A percentile compares a stretch with the other conserved stretches of the same genome.
Conservation (phyloP, 192 early-diverging fungal genomes). For the Backusella psychrophila region DNA sequence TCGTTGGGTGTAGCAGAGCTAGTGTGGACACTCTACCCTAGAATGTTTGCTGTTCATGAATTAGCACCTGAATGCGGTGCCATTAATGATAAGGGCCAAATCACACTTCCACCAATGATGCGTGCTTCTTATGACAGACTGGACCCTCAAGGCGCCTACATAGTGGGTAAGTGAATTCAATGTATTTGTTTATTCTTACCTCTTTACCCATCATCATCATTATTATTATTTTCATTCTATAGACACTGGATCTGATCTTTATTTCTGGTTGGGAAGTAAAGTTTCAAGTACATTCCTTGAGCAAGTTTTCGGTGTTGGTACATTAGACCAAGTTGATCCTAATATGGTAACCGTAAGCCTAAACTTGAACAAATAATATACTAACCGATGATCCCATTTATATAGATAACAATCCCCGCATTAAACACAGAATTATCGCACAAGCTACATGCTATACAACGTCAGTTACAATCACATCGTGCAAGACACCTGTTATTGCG, state of each 20-base stretch:
- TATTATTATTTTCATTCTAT: background rate
- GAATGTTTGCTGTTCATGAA: slow-evolving; percentile 52
- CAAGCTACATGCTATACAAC: slow-evolving; percentile 64
- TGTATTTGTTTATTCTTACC: background rate
- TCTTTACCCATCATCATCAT: background rate
- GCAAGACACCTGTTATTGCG: slow-evolving; percentile 66
- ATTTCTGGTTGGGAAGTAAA: slow-evolving; percentile 85
- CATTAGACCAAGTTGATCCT: slow-evolving; percentile 70
- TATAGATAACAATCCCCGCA: slow-evolving; percentile 63
- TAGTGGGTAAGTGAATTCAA: slow-evolving; percentile 56
- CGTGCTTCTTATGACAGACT: slow-evolving; percentile 79
- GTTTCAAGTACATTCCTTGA: slow-evolving; percentile 57
- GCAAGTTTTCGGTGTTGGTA: slow-evolving; percentile 75
- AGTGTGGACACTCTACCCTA: slow-evolving; percentile 81
- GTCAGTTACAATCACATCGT: slow-evolving; percentile 62
- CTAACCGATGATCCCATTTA: background rate
- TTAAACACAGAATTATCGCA: slow-evolving; percentile 60
- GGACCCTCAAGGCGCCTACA: slow-evolving; percentile 73
- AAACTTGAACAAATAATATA: background rate
- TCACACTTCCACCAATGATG: slow-evolving; percentile 63
- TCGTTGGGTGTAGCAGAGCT: slow-evolving; percentile 72
- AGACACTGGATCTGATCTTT: slow-evolving; percentile 80
- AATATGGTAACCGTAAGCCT: slow-evolving; percentile 53
- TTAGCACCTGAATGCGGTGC: slow-evolving; percentile 29
- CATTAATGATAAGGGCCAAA: slow-evolving; percentile 41